phyloP scores from a whole-genome alignment of 495 filamentous ascomycete genomes.

The Cladorrhinum samala region DNA sequence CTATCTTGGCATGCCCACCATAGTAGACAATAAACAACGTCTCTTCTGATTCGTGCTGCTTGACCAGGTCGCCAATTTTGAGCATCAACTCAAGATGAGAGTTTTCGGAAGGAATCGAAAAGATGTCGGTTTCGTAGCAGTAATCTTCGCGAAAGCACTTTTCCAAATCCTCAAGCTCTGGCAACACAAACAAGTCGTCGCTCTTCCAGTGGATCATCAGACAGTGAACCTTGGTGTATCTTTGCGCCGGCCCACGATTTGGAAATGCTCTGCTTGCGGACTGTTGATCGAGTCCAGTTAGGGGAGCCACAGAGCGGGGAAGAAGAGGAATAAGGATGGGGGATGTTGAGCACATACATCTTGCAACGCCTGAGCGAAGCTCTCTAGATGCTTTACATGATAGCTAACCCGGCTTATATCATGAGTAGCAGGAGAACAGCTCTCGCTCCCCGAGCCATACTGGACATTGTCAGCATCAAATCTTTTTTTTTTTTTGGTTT shows the following conservation, averaged over 20 bases:
- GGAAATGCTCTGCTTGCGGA: conserved; percentile 47
- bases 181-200: conserved; percentile 48
- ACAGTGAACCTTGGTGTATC: conserved; percentile 47
- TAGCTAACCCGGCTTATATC: conserved; percentile 48
- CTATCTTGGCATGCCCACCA: conserved; percentile 48
- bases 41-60: conserved; percentile 43
- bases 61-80: conserved; percentile 43
- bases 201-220: conserved; percentile 51
- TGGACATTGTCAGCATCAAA: conserved; percentile 16
- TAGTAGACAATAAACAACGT: conserved; percentile 50
- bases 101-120: conserved; percentile 45
- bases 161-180: conserved; percentile 45
- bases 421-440: conserved; percentile 40
- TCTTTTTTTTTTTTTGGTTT: not conserved
- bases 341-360: conserved; percentile 30
- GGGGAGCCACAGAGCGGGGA: not conserved
- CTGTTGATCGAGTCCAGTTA: conserved; percentile 20
- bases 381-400: conserved; percentile 44
- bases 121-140: conserved; percentile 42
- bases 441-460: conserved; percentile 41
- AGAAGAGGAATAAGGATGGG: not conserved
- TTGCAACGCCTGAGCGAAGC: conserved; percentile 43
- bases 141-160: conserved; percentile 45
- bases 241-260: conserved; percentile 35
- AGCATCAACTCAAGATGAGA: conserved; percentile 45